Conservation (phyloP, 208 protist species). For the Trypanosoma boissoni region DNA sequence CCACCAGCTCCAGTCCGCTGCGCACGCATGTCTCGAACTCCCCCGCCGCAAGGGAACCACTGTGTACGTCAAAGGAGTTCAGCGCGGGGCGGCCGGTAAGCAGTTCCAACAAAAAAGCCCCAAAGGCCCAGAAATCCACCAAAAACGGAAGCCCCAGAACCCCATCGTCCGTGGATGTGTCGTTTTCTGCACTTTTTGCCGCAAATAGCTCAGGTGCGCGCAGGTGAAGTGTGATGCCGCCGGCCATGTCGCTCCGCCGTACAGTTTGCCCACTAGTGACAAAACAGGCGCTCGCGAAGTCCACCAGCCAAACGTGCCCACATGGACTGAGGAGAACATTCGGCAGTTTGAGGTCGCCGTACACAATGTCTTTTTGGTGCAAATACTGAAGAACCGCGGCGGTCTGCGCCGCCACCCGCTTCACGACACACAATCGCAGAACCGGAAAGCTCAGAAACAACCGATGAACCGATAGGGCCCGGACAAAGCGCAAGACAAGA, state of each 20-base stretch:
- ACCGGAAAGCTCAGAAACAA: conserved; percentile 28
- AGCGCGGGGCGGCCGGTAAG: conserved; percentile 20
- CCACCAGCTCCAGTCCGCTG: conserved; percentile 5
- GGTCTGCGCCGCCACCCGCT: conserved; percentile 17
- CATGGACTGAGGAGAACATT: conserved; percentile 29
- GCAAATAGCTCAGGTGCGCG: conserved; percentile 28
- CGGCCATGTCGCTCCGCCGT: not conserved
- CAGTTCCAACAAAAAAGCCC: conserved; percentile 34
- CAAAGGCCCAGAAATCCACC: conserved; percentile 41
- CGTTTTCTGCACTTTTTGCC: not conserved
- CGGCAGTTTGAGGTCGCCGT: conserved; percentile 43
- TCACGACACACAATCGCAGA: conserved; percentile 25
- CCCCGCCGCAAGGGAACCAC: not conserved
- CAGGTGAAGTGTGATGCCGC: conserved; percentile 29
- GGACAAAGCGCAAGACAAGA: conserved; percentile 35
- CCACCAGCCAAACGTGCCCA: conserved; percentile 37
- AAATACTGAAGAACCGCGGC: conserved; percentile 21
- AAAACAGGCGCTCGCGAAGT: conserved; percentile 28
- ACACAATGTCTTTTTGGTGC: conserved; percentile 32
- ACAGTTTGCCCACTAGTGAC: not conserved
- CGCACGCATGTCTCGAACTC: conserved; percentile 10
- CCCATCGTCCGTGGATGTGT: not conserved
- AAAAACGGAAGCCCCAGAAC: conserved; percentile 16
- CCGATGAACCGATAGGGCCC: conserved; percentile 25
- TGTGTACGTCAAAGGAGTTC: conserved; percentile 12